Evolutionary conservation across 2,329 filamentous ascomycete genomes (phyloP).

Genomic region (Fusarium metavorans): DNA sequence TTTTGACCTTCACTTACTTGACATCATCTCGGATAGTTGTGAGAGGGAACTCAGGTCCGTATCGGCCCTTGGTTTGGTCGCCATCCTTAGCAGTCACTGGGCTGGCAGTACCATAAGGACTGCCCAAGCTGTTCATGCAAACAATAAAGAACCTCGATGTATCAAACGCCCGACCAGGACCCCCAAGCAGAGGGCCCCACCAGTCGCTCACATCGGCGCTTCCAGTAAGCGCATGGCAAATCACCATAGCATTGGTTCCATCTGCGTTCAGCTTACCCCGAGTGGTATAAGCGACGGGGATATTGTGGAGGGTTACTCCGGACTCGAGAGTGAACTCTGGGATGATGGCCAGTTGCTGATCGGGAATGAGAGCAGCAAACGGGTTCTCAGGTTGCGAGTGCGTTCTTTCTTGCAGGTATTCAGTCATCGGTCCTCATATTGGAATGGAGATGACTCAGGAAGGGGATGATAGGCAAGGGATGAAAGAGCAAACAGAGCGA

Average conservation of each 20-base stretch:
- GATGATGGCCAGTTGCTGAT: conserved; percentile 88
- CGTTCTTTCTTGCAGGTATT: conserved; percentile 75
- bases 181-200: conserved; percentile 87
- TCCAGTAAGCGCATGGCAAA: conserved; percentile 87
- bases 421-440: conserved; percentile 62
- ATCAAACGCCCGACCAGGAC: conserved; percentile 83
- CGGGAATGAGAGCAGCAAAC: conserved; percentile 85
- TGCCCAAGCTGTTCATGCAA: conserved; percentile 87
- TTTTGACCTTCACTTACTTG: conserved; percentile 66
- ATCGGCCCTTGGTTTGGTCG: conserved; percentile 77
- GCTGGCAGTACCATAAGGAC: conserved; percentile 88
- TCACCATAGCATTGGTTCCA: conserved; percentile 77
- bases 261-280: conserved; percentile 70
- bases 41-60: conserved; percentile 95
- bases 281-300: conserved; percentile 76
- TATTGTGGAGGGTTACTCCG: conserved; percentile 83
- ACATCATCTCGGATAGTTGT: conserved; percentile 97
- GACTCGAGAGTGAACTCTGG: conserved; percentile 95
- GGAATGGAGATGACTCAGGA: background rate
- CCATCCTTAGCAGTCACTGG: conserved; percentile 91
- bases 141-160: conserved; percentile 86
- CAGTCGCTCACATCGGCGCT: conserved; percentile 88
- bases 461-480: background rate
- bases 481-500: background rate
- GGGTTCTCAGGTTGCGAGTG: conserved; percentile 88